phyloP scores from a whole-genome alignment of 768 basidiomycete genomes.

The Mycena crocata region DNA sequence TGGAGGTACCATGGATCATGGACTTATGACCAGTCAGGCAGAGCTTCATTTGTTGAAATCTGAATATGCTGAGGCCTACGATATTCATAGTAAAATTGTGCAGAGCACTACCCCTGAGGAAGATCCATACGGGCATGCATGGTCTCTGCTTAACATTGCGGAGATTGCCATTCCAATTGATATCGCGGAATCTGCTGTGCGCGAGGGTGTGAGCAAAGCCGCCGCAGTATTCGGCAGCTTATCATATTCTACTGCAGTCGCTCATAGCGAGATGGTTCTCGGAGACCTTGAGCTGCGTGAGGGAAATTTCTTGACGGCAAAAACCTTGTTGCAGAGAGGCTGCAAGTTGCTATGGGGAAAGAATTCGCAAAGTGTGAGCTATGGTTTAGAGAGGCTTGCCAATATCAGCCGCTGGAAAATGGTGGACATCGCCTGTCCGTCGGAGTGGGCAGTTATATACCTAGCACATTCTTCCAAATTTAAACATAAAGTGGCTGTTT shows the following conservation, averaged over 20 bases:
- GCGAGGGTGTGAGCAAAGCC: neutral
- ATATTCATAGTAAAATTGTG: neutral
- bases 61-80: neutral
- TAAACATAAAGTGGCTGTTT: neutral
- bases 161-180: neutral
- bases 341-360: neutral
- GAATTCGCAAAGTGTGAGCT: neutral
- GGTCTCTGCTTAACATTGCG: neutral
- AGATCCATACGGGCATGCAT: neutral
- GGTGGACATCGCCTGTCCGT: neutral
- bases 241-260: neutral
- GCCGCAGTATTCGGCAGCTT: neutral
- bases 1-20: neutral
- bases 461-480: neutral
- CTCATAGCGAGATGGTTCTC: neutral
- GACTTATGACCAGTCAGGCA: neutral
- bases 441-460: neutral
- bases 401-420: neutral
- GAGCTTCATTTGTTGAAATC: constrained; percentile 11
- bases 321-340: neutral
- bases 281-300: neutral
- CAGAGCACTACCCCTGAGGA: neutral
- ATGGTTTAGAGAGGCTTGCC: neutral
- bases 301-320: neutral
- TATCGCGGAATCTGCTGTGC: neutral